A percentile compares a stretch with the other conserved stretches of the same genome.
Evolutionary conservation across 441 rosid genomes (phyloP).

Genomic region (Hura crepitans): DNA sequence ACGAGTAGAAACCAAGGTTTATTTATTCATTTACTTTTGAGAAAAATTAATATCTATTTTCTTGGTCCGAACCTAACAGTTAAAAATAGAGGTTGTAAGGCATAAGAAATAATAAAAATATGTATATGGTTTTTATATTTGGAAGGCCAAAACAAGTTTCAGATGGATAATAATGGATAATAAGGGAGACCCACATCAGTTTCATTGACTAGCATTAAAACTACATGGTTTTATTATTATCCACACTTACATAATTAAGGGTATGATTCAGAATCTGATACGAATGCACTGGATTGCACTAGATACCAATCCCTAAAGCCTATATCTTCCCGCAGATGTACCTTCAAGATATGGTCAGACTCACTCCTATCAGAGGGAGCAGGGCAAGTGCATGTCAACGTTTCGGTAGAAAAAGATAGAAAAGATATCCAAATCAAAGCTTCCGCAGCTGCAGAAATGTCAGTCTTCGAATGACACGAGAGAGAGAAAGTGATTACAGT

Average conservation of each 20-base stretch:
- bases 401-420: conserved; percentile 16
- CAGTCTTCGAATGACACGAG: conserved; percentile 62
- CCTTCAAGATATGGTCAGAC: conserved; percentile 44
- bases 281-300: conserved; percentile 8
- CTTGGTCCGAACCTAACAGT: too few relatives aligned
- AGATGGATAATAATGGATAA: conserved; percentile 9
- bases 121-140: conserved; percentile 7
- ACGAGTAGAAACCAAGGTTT: too few relatives aligned
- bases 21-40: too few relatives aligned
- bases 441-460: conserved; percentile 36
- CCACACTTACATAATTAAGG: too few relatives aligned
- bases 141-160: conserved; percentile 29
- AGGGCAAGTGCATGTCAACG: conserved; percentile 41
- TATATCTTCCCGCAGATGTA: conserved; percentile 43
- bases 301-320: conserved; percentile 22
- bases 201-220: not conserved
- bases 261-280: not conserved
- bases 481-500: conserved; percentile 12
- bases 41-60: too few relatives aligned
- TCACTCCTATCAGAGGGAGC: conserved; percentile 12
- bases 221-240: not conserved
- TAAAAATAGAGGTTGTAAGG: too few relatives aligned
- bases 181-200: not conserved
- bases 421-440: conserved; percentile 26
- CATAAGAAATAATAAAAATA: not conserved